These are phyloP conservation scores for Glycine latifolia DNA, from an alignment of 306 rosid species.

Conservation along the genomic window DNA sequence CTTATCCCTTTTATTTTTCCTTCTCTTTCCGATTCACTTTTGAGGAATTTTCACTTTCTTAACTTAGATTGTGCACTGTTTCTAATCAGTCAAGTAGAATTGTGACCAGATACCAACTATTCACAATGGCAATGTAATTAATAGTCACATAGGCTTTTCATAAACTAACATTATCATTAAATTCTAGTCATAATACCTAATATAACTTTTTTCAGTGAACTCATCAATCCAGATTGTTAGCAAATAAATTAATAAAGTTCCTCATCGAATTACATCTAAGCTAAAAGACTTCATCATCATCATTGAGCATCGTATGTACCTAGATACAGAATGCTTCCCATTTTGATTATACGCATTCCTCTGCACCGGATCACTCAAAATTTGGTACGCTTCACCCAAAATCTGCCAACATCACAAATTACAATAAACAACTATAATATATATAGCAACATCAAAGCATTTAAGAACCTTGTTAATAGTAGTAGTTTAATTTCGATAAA, in stretches of 20 bases:
- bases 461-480: neutral
- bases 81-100: neutral
- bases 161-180: neutral
- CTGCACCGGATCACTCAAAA: slow-evolving; percentile 83
- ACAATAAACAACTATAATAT: neutral
- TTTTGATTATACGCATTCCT: slow-evolving; percentile 80
- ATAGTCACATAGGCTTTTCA: neutral
- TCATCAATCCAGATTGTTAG: neutral
- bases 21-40: neutral
- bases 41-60: slow-evolving; percentile 16
- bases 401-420: slow-evolving; percentile 51
- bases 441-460: neutral
- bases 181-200: neutral
- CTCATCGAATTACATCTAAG: neutral
- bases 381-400: slow-evolving; percentile 92
- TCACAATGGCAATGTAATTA: no score
- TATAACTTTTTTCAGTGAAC: neutral
- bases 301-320: slow-evolving; percentile 49
- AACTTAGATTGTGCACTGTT: neutral
- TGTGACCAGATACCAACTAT: no score
- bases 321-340: slow-evolving; percentile 79
- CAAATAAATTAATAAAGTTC: neutral
- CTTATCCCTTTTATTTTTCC: neutral
- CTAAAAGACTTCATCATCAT: neutral
- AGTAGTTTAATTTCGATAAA: neutral